phyloP scores from a whole-genome alignment of 2,329 filamentous ascomycete genomes.

The Cladosporium sp. region DNA sequence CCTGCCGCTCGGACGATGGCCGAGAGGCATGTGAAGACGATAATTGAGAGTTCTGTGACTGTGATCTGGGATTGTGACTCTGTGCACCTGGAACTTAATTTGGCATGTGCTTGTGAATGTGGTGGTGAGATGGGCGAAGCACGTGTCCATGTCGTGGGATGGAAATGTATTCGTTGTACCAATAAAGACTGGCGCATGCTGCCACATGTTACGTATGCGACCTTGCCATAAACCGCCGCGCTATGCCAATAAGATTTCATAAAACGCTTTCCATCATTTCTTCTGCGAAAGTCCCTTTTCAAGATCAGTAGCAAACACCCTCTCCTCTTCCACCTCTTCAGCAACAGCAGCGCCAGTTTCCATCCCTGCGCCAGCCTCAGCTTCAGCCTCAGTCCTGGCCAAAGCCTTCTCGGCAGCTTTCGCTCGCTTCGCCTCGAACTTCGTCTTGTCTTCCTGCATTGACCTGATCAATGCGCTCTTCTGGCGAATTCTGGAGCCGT shows the following conservation, averaged over 20 bases:
- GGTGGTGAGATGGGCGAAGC: not conserved
- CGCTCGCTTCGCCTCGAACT: constrained; percentile 40
- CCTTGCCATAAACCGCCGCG: not conserved
- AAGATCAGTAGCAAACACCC: constrained; percentile 17
- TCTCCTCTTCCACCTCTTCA: constrained; percentile 23
- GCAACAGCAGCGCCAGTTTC: constrained; percentile 36
- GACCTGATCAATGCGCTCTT: constrained; percentile 51
- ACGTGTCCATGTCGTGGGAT: not conserved
- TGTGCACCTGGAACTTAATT: not conserved
- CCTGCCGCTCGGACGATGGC: not conserved
- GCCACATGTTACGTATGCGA: not conserved
- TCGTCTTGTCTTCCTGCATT: constrained; percentile 46
- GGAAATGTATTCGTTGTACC: not conserved
- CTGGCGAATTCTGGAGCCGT: constrained; percentile 54
- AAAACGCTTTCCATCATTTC: not conserved
- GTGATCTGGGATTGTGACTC: constrained; percentile 1
- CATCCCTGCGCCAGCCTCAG: constrained; percentile 36
- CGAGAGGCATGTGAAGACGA: constrained; percentile 7
- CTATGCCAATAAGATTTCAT: not conserved
- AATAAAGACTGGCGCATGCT: not conserved
- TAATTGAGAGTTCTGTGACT: not conserved
- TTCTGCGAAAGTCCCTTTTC: constrained; percentile 16
- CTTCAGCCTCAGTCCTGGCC: constrained; percentile 25
- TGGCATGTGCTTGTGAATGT: not conserved
- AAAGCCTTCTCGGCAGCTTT: constrained; percentile 28